Percentiles rank a stretch among this genome's conserved stretches.
These are phyloP conservation scores for Termitomyces titanicus DNA, from an alignment of 768 basidiomycete genomes.

Conservation along the genomic window DNA sequence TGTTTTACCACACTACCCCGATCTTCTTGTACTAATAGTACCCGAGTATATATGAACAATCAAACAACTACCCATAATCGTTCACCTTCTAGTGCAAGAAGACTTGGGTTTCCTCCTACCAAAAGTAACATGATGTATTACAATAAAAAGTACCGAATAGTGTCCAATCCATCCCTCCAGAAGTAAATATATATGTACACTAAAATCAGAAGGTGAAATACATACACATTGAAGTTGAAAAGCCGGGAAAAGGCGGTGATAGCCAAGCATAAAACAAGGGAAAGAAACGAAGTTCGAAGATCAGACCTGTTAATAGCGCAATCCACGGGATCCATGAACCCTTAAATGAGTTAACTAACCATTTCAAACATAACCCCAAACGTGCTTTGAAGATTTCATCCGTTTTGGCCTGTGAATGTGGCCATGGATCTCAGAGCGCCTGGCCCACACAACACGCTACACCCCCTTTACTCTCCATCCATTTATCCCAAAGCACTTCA, in stretches of 20 bases:
- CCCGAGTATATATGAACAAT: background rate
- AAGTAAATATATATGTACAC: conserved; percentile 9
- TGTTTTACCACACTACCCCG: background rate
- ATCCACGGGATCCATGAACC: background rate
- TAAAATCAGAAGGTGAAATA: conserved; percentile 16
- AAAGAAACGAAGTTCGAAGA: background rate
- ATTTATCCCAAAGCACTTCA: conserved; percentile 36
- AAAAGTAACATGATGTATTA: background rate
- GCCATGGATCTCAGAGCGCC: conserved; percentile 16
- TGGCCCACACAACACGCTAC: conserved; percentile 10
- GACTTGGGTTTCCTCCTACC: background rate
- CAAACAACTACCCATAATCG: background rate
- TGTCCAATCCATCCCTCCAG: background rate
- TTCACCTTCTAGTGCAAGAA: conserved; percentile 1
- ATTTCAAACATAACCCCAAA: conserved; percentile 5
- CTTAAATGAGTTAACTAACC: conserved; percentile 1
- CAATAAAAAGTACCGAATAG: background rate
- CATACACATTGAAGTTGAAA: conserved; percentile 8
- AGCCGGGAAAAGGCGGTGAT: background rate
- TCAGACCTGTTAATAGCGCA: background rate
- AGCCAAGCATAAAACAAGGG: background rate
- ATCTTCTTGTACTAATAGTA: background rate
- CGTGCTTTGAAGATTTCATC: background rate
- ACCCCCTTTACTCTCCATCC: conserved; percentile 21
- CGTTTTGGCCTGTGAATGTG: background rate